phyloP scores from a whole-genome alignment of 176 grass and related monocot species.

The Dactylis glomerata region DNA sequence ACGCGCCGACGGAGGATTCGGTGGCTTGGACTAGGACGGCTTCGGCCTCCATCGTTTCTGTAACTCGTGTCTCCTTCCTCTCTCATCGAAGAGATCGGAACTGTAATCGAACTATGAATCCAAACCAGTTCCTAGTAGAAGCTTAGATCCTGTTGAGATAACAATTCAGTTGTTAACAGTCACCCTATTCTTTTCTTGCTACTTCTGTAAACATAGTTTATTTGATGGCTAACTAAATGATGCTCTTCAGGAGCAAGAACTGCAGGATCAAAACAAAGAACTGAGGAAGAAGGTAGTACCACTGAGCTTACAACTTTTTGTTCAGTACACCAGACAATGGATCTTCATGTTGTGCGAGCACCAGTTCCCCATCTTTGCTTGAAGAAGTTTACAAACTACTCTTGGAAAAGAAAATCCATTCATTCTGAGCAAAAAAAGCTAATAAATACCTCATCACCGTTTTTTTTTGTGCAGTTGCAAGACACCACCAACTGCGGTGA shows the following conservation, averaged over 20 bases:
- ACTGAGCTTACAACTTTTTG: not conserved
- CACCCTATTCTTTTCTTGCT: not conserved
- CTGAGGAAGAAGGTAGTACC: constrained; percentile 66
- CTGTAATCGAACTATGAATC: too few relatives aligned
- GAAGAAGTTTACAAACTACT: not conserved
- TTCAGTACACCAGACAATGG: not conserved
- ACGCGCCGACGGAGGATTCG: too few relatives aligned
- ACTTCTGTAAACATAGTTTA: not conserved
- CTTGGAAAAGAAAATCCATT: not conserved
- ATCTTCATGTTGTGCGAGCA: not conserved
- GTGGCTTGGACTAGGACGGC: too few relatives aligned
- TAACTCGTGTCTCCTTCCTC: too few relatives aligned
- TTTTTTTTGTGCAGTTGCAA: constrained; percentile 39
- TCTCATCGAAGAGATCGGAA: too few relatives aligned
- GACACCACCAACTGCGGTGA: constrained; percentile 14
- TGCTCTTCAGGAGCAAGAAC: constrained; percentile 58
- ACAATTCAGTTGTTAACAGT: too few relatives aligned
- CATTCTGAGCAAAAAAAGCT: not conserved
- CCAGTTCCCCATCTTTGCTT: not conserved
- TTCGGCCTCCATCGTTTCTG: too few relatives aligned
- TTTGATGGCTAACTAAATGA: not conserved
- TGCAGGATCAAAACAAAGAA: constrained; percentile 66
- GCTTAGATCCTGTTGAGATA: too few relatives aligned
- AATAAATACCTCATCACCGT: not conserved
- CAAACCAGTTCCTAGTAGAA: too few relatives aligned